Conservation (phyloP, 176 grass and related monocot genomes). For the Musa itinerans region DNA sequence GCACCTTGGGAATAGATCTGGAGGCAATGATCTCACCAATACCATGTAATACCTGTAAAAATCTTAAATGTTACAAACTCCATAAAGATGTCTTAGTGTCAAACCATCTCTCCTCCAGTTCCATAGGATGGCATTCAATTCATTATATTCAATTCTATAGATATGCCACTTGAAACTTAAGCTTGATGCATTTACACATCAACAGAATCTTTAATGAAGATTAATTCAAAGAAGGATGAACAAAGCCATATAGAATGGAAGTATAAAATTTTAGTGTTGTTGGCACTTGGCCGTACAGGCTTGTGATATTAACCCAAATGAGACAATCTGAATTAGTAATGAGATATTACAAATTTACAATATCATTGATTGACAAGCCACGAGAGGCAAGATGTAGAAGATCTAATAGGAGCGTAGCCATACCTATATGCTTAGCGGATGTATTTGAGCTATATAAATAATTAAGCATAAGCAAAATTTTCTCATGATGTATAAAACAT, state of each 20-base stretch:
- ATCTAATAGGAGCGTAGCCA: neutral
- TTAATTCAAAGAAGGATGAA: no score
- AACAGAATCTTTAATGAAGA: no score
- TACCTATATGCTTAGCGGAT: neutral
- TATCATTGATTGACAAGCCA: no score
- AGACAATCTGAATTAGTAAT: neutral
- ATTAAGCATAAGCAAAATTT: neutral
- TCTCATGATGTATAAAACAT: neutral
- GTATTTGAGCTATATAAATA: neutral
- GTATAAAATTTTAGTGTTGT: neutral
- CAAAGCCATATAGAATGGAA: no score
- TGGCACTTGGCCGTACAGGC: neutral
- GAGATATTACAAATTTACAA: neutral
- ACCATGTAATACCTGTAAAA: constrained; percentile 58
- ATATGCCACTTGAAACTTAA: no score
- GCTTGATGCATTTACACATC: no score
- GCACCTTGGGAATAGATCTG: constrained; percentile 80
- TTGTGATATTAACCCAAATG: neutral
- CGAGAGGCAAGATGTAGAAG: neutral
- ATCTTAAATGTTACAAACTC: constrained; percentile 23
- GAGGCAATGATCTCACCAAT: constrained; percentile 80
- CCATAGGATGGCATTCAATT: no score
- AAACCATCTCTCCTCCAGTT: neutral
- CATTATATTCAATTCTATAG: no score
- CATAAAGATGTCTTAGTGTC: neutral